Percentiles rank a stretch among this genome's conserved stretches.
Conservation (phyloP, 257 asterid species). For the Solanum etuberosum region DNA sequence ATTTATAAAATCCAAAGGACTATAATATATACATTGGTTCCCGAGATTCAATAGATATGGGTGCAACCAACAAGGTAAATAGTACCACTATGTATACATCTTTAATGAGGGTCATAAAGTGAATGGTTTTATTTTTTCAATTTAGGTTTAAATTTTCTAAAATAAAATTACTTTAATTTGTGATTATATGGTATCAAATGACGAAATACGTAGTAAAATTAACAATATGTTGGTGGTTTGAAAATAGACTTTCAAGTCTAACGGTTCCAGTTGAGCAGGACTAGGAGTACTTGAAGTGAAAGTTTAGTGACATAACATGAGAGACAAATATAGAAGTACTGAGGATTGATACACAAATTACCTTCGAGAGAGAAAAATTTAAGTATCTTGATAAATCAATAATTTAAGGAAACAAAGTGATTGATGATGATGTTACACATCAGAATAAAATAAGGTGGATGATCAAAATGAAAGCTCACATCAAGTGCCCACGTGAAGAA, state of each 20-base stretch:
- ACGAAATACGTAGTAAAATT: not conserved
- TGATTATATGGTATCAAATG: not conserved
- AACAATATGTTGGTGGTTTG: no score
- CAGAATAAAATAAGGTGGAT: no score
- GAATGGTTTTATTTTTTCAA: no score
- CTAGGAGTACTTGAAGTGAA: not conserved
- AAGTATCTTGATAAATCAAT: no score
- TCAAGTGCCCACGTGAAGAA: no score
- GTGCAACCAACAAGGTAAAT: not conserved
- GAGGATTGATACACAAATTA: no score
- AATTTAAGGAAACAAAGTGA: no score
- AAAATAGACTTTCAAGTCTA: no score
- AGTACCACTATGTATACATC: not conserved
- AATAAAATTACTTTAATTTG: not conserved
- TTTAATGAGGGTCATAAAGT: not conserved
- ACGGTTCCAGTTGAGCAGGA: not conserved
- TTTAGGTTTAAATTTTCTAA: not conserved
- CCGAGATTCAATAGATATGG: slow-evolving; percentile 7
- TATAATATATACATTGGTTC: slow-evolving; percentile 11
- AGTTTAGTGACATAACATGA: not conserved
- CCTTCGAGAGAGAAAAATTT: no score
- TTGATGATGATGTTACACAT: not conserved
- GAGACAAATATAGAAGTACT: no score
- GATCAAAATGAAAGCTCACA: no score
- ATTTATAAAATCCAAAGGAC: slow-evolving; percentile 10